Evolutionary conservation across 805 yeast genomes (phyloP).

Genomic region (Saccharomycopsis sp.): DNA sequence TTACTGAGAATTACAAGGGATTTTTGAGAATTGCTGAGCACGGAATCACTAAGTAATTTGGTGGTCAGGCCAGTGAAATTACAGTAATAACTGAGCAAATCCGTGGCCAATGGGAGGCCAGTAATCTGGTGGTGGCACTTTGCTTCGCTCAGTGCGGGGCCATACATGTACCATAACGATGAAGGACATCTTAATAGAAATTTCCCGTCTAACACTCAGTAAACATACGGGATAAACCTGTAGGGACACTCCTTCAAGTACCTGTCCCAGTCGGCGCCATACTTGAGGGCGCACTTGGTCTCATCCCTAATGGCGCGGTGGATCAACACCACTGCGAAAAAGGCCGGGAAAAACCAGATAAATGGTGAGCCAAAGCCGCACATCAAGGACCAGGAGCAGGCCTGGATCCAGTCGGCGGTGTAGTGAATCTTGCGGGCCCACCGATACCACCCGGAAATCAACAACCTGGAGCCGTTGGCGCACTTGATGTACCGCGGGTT

Average conservation of each 20-base stretch:
- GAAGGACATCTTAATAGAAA: no score
- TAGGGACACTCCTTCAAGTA: conserved; percentile 86
- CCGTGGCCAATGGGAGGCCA: no score
- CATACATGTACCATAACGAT: no score
- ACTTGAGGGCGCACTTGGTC: conserved; percentile 74
- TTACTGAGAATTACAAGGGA: no score
- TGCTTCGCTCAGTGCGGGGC: no score
- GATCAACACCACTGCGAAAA: conserved; percentile 76
- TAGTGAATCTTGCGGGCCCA: conserved; percentile 92
- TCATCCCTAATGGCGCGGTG: conserved; percentile 89
- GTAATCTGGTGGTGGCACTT: no score
- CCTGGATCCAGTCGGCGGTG: conserved; percentile 87
- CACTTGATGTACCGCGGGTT: conserved; percentile 83
- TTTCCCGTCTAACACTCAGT: no score
- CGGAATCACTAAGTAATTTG: no score
- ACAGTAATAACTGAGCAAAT: no score
- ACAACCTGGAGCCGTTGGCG: conserved; percentile 71
- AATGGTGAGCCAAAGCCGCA: conserved; percentile 84
- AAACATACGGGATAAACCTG: conserved; percentile 81
- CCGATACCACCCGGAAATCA: conserved; percentile 91
- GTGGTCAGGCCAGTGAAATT: no score
- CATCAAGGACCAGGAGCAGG: conserved; percentile 83
- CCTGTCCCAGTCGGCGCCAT: conserved; percentile 89
- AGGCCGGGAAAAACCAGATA: conserved; percentile 94
- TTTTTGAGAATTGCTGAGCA: no score